These are phyloP conservation scores for Tuber umbilicatum DNA, from an alignment of 495 filamentous ascomycete species.

Conservation along the genomic window DNA sequence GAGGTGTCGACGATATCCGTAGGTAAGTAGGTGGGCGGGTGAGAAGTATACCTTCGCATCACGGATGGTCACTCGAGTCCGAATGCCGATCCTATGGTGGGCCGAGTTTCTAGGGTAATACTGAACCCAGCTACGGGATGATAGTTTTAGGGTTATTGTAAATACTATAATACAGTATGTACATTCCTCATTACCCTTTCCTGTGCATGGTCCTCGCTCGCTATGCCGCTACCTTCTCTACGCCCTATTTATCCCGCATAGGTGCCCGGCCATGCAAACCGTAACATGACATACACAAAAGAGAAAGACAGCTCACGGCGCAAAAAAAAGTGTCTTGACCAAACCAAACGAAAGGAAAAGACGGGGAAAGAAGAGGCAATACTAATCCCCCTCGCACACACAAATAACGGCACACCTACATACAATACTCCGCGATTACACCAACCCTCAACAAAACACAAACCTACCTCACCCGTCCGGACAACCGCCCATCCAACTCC, in stretches of 20 bases:
- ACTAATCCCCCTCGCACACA: no score
- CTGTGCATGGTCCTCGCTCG: no score
- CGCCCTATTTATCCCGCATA: not conserved
- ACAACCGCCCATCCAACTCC: constrained; percentile 13
- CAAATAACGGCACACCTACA: not conserved
- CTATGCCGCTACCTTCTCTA: no score
- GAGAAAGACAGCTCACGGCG: not conserved
- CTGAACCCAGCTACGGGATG: no score
- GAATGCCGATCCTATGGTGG: not conserved
- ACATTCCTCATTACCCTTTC: no score
- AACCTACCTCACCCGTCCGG: constrained; percentile 6
- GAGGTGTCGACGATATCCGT: no score
- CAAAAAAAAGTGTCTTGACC: not conserved
- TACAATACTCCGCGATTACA: not conserved
- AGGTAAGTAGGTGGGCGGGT: no score
- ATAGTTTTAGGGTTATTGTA: no score
- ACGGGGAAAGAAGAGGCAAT: not conserved
- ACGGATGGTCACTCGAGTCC: not conserved
- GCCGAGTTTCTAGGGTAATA: no score
- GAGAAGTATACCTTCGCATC: not conserved
- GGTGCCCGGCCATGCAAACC: not conserved
- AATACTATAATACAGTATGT: no score
- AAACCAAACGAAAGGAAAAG: not conserved
- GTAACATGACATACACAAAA: not conserved
- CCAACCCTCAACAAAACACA: not conserved